phyloP scores from a whole-genome alignment of 2,329 filamentous ascomycete genomes.

The Periconia sp. region DNA sequence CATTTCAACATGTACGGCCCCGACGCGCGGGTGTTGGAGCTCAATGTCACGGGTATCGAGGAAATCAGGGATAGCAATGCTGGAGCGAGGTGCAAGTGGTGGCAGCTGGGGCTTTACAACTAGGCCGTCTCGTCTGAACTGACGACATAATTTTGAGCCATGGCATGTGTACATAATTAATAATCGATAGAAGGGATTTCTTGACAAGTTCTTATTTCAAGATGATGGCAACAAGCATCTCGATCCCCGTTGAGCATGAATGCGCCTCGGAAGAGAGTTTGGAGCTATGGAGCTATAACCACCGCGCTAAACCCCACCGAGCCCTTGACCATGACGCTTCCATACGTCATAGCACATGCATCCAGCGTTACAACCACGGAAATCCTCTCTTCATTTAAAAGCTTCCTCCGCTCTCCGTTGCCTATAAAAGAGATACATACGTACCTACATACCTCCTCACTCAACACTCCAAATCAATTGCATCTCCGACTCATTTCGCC shows the following conservation, averaged over 20 bases:
- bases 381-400: conserved; percentile 5
- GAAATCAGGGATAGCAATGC: conserved; percentile 49
- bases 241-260: no score
- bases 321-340: conserved; percentile 14
- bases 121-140: no score
- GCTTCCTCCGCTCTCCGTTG: neutral
- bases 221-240: no score
- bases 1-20: conserved; percentile 52
- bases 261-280: neutral
- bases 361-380: neutral
- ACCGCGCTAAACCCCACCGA: conserved; percentile 1
- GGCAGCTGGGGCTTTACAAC: conserved; percentile 52
- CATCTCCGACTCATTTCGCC: neutral
- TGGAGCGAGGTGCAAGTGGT: conserved; percentile 55
- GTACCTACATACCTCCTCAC: neutral
- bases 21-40: conserved; percentile 47
- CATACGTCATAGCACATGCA: conserved; percentile 19
- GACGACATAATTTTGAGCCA: no score
- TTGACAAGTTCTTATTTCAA: no score
- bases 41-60: conserved; percentile 47
- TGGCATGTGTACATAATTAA: no score
- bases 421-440: neutral
- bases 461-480: conserved; percentile 1
- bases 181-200: no score
- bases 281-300: conserved; percentile 12